Evolutionary conservation across 805 yeast species (phyloP).

Genomic region (Starmerella bombi): DNA sequence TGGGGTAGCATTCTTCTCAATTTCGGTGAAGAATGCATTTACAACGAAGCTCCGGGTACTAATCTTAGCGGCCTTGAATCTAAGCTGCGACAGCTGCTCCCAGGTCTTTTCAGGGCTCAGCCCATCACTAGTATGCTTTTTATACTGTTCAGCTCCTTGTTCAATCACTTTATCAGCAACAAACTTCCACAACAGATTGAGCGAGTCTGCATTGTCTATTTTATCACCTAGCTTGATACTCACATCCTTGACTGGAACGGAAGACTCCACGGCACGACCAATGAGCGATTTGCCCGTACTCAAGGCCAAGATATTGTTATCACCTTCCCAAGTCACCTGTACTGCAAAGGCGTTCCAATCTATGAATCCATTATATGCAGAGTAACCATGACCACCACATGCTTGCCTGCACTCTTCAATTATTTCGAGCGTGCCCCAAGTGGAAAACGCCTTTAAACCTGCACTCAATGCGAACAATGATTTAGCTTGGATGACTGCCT

Average conservation of each 20-base stretch:
- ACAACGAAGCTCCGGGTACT: constrained; percentile 31
- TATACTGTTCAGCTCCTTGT: constrained; percentile 26
- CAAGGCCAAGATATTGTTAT: constrained; percentile 73
- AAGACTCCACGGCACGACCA: constrained; percentile 36
- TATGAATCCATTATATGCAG: constrained; percentile 75
- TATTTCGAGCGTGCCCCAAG: constrained; percentile 70
- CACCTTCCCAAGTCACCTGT: constrained; percentile 98
- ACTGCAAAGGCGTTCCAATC: constrained; percentile 68
- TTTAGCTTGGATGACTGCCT: constrained; percentile 48
- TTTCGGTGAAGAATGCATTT: constrained; percentile 22
- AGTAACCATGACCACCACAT: constrained; percentile 94
- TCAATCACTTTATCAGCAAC: constrained; percentile 27
- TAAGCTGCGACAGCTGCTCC: constrained; percentile 31
- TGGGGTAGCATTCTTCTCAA: constrained; percentile 11
- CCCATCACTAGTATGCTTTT: constrained; percentile 21
- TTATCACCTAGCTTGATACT: constrained; percentile 19
- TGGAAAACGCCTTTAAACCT: constrained; percentile 73
- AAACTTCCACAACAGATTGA: constrained; percentile 30
- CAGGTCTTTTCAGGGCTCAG: constrained; percentile 26
- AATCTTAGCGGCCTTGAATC: constrained; percentile 31
- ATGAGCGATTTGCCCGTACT: constrained; percentile 70
- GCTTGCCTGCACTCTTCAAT: constrained; percentile 87
- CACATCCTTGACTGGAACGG: constrained; percentile 10
- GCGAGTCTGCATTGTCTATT: constrained; percentile 22
- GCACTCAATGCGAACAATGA: constrained; percentile 74